These are phyloP conservation scores for Kodamaea anthophila DNA, from an alignment of 1,139 yeast species.

Conservation along the genomic window DNA sequence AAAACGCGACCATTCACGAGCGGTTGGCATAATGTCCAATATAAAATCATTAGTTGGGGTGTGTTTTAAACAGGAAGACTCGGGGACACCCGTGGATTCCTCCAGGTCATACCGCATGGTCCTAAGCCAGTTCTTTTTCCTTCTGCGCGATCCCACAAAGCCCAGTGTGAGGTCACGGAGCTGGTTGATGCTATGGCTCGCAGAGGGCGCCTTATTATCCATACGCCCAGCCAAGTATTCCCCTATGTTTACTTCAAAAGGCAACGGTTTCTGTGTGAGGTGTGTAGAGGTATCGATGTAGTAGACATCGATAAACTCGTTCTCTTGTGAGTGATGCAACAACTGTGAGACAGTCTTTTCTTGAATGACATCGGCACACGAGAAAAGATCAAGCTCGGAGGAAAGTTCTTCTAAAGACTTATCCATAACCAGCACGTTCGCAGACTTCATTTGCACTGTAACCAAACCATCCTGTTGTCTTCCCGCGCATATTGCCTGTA, in stretches of 20 bases:
- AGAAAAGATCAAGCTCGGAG: constrained; percentile 13
- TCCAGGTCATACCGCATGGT: constrained; percentile 6
- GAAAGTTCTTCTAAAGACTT: not conserved
- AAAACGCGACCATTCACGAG: constrained; percentile 30
- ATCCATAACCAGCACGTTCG: not conserved
- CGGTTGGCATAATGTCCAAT: constrained; percentile 30
- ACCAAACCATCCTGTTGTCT: not conserved
- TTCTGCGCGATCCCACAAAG: constrained; percentile 17
- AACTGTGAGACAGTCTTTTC: constrained; percentile 30
- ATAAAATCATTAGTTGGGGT: constrained; percentile 11
- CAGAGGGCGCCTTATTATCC: not conserved
- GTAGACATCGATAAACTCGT: constrained; percentile 33
- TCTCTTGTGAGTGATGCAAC: constrained; percentile 26
- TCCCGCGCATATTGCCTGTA: constrained; percentile 51
- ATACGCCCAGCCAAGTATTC: constrained; percentile 5
- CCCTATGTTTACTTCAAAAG: constrained; percentile 36
- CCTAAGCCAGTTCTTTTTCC: constrained; percentile 14
- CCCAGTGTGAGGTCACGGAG: constrained; percentile 9
- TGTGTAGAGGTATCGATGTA: constrained; percentile 21
- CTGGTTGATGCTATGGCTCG: constrained; percentile 8
- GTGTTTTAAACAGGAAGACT: constrained; percentile 15
- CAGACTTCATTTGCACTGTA: not conserved
- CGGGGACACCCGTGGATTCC: constrained; percentile 14
- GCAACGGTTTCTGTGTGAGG: constrained; percentile 18
- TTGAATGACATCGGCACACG: constrained; percentile 35